These are phyloP conservation scores for Fusarium xylarioides DNA, from an alignment of 2,329 filamentous ascomycete genomes.

Conservation along the genomic window DNA sequence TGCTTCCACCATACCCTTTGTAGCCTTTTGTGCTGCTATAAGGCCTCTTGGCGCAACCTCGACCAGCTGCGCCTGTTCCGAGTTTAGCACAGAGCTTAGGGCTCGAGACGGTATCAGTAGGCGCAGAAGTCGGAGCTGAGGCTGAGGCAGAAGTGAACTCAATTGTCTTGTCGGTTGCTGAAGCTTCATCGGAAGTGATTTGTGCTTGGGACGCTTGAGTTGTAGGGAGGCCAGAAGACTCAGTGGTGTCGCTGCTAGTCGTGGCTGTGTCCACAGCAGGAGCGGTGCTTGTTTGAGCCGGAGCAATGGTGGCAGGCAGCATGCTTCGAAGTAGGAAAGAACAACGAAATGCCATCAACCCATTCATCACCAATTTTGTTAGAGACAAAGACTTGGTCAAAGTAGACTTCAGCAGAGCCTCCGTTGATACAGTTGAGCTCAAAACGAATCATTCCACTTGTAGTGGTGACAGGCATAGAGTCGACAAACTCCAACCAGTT, in stretches of 20 bases:
- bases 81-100: conserved; percentile 28
- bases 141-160: not conserved
- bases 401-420: conserved; percentile 32
- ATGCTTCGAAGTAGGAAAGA: conserved; percentile 24
- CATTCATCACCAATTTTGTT: conserved; percentile 29
- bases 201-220: not conserved
- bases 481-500: conserved; percentile 28
- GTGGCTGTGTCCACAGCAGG: not conserved
- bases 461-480: conserved; percentile 17
- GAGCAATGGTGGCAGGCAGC: conserved; percentile 3
- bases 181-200: not conserved
- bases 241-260: not conserved
- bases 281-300: conserved; percentile 10
- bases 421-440: conserved; percentile 27
- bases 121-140: not conserved
- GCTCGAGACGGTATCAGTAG: not conserved
- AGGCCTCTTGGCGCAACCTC: conserved; percentile 27
- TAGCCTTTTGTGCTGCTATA: conserved; percentile 32
- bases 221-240: not conserved
- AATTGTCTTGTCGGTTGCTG: not conserved
- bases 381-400: conserved; percentile 39
- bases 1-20: conserved; percentile 17
- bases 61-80: conserved; percentile 9
- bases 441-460: conserved; percentile 32
- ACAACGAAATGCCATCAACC: conserved; percentile 29